These are phyloP conservation scores for Colletotrichum limetticola DNA, from an alignment of 2,329 filamentous ascomycete species.

Conservation along the genomic window DNA sequence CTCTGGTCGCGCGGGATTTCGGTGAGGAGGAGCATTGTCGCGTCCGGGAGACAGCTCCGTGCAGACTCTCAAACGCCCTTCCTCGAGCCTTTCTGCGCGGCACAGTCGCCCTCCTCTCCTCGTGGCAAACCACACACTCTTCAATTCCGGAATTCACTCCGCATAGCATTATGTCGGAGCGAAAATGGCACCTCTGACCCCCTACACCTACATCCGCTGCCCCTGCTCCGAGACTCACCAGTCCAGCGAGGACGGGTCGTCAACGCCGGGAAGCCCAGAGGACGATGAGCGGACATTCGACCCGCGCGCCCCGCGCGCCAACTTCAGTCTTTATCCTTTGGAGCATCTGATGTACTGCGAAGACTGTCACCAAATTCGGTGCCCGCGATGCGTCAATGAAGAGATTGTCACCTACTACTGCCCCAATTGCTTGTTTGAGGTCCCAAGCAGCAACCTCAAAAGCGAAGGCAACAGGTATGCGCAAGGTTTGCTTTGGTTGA, in stretches of 20 bases:
- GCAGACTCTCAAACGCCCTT: constrained; percentile 26
- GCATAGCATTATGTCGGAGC: constrained; percentile 22
- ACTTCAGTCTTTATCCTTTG: constrained; percentile 91
- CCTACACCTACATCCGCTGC: constrained; percentile 75
- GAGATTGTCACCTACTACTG: constrained; percentile 97
- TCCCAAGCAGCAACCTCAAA: constrained; percentile 91
- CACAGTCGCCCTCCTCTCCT: background rate
- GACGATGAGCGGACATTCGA: constrained; percentile 87
- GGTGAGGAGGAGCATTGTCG: background rate
- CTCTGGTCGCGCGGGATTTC: constrained; percentile 11
- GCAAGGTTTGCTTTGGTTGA: background rate
- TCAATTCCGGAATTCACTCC: background rate
- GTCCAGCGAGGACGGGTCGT: constrained; percentile 45
- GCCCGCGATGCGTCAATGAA: constrained; percentile 89
- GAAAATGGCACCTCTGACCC: constrained; percentile 62
- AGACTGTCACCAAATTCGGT: constrained; percentile 96
- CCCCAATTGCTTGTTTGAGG: constrained; percentile 94
- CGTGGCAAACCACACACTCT: background rate
- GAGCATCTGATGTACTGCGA: constrained; percentile 97
- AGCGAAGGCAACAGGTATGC: constrained; percentile 90
- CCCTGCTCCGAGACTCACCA: constrained; percentile 65
- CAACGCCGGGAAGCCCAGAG: constrained; percentile 57
- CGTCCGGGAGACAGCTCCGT: constrained; percentile 20
- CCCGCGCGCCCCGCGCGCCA: constrained; percentile 83
- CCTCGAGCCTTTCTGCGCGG: background rate